Conservation (phyloP, 371 early-diverging fungal genomes). For the Entomophthora muscae region DNA sequence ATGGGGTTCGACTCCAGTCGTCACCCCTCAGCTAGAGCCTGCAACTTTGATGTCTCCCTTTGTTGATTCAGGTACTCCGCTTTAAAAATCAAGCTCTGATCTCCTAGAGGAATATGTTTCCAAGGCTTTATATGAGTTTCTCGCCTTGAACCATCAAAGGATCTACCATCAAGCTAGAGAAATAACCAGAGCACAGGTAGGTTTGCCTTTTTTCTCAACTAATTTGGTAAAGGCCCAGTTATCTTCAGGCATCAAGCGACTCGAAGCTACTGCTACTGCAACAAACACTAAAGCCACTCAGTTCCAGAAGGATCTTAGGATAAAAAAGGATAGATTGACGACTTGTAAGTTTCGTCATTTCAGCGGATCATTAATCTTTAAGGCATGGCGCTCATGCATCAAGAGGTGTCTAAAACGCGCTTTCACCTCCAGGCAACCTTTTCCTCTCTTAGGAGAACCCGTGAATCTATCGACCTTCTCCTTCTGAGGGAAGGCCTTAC, state of each 20-base stretch:
- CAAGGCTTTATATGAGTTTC: background rate
- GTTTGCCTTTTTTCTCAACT: background rate
- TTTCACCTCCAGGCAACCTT: background rate
- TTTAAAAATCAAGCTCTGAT: background rate
- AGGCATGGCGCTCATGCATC: background rate
- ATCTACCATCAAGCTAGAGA: background rate
- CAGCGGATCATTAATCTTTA: background rate
- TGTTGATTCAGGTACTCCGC: background rate
- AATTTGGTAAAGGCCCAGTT: background rate
- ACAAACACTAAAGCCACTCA: background rate
- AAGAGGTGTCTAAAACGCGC: background rate
- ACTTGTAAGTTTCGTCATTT: background rate
- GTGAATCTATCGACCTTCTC: background rate
- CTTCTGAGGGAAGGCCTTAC: background rate
- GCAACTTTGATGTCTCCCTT: too few species aligned
- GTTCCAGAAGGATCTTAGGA: background rate
- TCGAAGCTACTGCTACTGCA: slow-evolving; percentile 1
- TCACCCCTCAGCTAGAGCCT: background rate
- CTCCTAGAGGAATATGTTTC: background rate
- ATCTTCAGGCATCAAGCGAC: slow-evolving; percentile 1
- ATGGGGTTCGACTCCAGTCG: background rate
- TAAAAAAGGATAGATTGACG: background rate
- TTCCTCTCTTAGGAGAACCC: background rate
- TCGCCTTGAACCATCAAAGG: background rate
- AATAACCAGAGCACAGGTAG: slow-evolving; percentile 1